Conservation (phyloP, 2,329 filamentous ascomycete genomes). For the Fusarium sp. region DNA sequence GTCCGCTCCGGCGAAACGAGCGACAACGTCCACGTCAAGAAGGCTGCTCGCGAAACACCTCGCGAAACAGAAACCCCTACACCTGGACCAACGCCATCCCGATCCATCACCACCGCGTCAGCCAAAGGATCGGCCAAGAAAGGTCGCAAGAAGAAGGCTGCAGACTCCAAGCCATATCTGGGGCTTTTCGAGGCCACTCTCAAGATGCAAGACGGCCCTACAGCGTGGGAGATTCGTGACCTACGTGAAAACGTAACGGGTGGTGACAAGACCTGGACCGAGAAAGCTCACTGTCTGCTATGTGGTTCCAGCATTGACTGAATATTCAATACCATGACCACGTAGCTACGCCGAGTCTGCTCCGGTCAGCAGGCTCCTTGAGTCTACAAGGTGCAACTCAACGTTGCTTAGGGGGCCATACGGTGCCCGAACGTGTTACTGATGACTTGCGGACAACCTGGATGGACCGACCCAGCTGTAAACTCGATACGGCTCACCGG, state of each 20-base stretch:
- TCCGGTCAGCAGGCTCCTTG: conserved; percentile 20
- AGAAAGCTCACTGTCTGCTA: conserved; percentile 61
- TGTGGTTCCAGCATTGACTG: conserved; percentile 62
- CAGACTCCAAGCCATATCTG: conserved; percentile 60
- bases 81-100: conserved; percentile 46
- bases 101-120: conserved; percentile 35
- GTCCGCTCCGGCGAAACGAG: conserved; percentile 61
- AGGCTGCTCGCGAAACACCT: conserved; percentile 48
- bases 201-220: conserved; percentile 60
- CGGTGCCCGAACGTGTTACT: conserved; percentile 4
- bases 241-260: conserved; percentile 60
- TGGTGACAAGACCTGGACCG: conserved; percentile 65
- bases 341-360: conserved; percentile 5
- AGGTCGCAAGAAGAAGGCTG: conserved; percentile 54
- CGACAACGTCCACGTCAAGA: conserved; percentile 54
- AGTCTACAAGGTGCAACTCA: conserved; percentile 16
- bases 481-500: conserved; percentile 10
- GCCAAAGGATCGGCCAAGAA: conserved; percentile 49
- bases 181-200: conserved; percentile 65
- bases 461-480: conserved; percentile 1
- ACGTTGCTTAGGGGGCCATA: conserved; percentile 1
- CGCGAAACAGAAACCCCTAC: conserved; percentile 49
- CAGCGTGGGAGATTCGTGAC: conserved; percentile 64
- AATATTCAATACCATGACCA: conserved; percentile 11
- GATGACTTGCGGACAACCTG: background rate